Percentiles rank a stretch among this genome's conserved stretches.
phyloP scores from a whole-genome alignment of 495 filamentous ascomycete species.

The Penicillium longicatenatum region DNA sequence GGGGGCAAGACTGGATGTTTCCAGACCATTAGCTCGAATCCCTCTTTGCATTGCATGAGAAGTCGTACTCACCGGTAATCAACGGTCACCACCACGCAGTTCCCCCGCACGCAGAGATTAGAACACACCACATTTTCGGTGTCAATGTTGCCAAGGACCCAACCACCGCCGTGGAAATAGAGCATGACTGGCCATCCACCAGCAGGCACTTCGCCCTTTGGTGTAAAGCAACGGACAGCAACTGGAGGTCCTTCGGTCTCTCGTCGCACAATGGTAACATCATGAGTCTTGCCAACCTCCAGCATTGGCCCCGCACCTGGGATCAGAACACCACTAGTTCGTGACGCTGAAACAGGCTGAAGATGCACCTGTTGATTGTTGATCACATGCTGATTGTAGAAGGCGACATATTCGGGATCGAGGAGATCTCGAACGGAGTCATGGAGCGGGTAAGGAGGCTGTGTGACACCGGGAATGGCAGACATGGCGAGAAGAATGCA shows the following conservation, averaged over 20 bases:
- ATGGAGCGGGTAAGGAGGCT: conserved; percentile 59
- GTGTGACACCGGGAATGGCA: conserved; percentile 23
- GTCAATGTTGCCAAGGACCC: conserved; percentile 60
- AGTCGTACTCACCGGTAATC: conserved; percentile 52
- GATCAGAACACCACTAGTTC: conserved; percentile 53
- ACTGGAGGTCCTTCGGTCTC: conserved; percentile 52
- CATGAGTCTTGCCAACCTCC: conserved; percentile 51
- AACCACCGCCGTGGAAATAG: conserved; percentile 61
- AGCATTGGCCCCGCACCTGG: conserved; percentile 55
- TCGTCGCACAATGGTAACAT: conserved; percentile 46
- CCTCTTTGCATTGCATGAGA: conserved; percentile 21
- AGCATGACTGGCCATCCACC: conserved; percentile 58
- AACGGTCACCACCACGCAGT: conserved; percentile 55
- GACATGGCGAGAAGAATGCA: conserved; percentile 28
- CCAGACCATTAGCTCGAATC: background rate
- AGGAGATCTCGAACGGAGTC: conserved; percentile 47
- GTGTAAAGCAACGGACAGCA: conserved; percentile 50
- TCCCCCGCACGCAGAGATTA: conserved; percentile 51
- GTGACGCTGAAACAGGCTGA: conserved; percentile 55
- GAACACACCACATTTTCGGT: conserved; percentile 61
- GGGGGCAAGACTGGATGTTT: conserved; percentile 44
- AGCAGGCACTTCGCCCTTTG: conserved; percentile 40
- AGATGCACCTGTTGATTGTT: conserved; percentile 53
- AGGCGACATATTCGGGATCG: conserved; percentile 54
- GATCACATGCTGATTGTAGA: conserved; percentile 57